phyloP scores from a whole-genome alignment of 257 asterid genomes.

The Oldenlandia corymbosa region DNA sequence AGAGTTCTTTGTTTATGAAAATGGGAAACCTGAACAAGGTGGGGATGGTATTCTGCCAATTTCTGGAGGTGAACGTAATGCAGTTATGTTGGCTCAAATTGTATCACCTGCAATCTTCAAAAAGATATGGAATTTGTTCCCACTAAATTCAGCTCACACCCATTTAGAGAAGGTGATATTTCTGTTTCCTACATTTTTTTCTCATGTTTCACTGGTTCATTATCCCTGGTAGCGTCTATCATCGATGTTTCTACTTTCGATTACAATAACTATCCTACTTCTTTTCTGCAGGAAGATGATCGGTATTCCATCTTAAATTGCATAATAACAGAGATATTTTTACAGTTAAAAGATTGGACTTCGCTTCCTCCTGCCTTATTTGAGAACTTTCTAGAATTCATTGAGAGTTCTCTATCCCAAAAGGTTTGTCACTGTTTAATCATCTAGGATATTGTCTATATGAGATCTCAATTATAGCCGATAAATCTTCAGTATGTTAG shows the following conservation, averaged over 20 bases:
- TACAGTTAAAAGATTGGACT: slow-evolving; percentile 51
- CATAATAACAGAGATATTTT: slow-evolving; percentile 54
- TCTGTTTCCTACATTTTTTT: too few species aligned
- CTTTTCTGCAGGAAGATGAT: slow-evolving; percentile 65
- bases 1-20: slow-evolving; percentile 38
- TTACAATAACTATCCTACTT: slow-evolving; percentile 4
- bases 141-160: slow-evolving; percentile 36
- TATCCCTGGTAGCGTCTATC: background rate
- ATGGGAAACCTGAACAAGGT: slow-evolving; percentile 27
- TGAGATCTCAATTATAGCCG: background rate
- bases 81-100: slow-evolving; percentile 23
- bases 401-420: slow-evolving; percentile 51
- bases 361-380: slow-evolving; percentile 39
- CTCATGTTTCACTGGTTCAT: background rate
- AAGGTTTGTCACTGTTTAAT: slow-evolving; percentile 56
- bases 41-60: slow-evolving; percentile 21
- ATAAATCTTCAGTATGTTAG: too few species aligned
- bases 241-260: background rate
- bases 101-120: slow-evolving; percentile 42
- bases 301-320: slow-evolving; percentile 57
- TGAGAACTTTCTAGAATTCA: slow-evolving; percentile 68
- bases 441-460: background rate
- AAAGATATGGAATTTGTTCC: slow-evolving; percentile 80
- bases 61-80: slow-evolving; percentile 26
- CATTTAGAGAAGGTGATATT: slow-evolving; percentile 3